Base-by-base conservation (phyloP, 257 asterid species). In the Parsonsia alboflavescens region DNA sequence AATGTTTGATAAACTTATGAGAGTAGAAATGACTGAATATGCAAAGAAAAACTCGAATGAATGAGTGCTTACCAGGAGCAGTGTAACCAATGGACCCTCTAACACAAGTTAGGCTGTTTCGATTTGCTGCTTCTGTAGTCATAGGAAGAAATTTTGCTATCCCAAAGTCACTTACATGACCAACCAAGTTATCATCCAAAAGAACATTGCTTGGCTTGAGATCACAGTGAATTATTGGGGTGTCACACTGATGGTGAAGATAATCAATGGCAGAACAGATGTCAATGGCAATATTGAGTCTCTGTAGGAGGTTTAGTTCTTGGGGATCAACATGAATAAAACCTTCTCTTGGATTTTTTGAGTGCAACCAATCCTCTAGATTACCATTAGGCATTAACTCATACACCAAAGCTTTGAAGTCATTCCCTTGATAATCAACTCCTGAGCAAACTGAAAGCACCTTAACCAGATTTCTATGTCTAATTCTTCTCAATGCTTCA, bases 181-280 rank as follows among this genome's bases (percentile, higher is more conserved):
- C 85, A 26, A 64, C 78, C 79, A 82, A 50, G 74, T 84, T 78
- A 2, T 26, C 42, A 46, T 82, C 92, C 62, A 87, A 81, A 68
- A 87, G 92, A 33, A 88, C 78, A 50, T 88, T 88, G 49, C 78
- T 81, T 19, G 90, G 88, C 82, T 88, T 88, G 56, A 88, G 79
- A 80, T 84, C 87, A 70, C 88, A 82, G 71, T 84, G 92, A 71
- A 81, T 77, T 15, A 85, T 56, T 10, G 87, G 82, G 4, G 77
- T 77, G 44, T 76, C 82, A 61, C 82, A 78, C 48, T 82, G 82
- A 61, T 79, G 75, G 56, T 87, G 92, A 24, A 87, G 89, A 77
- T 87, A 85, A 39, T 82, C 45, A 85, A 57, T 26, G 87, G 84
- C 21, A 87, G 80, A 46, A 85, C 88, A 46, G 85, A 33, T 67